Evolutionary conservation across 352 stramenopile genomes (phyloP), one percentile per base, ranked within the genome.

Genomic region (Phytophthora sansomeana): DNA sequence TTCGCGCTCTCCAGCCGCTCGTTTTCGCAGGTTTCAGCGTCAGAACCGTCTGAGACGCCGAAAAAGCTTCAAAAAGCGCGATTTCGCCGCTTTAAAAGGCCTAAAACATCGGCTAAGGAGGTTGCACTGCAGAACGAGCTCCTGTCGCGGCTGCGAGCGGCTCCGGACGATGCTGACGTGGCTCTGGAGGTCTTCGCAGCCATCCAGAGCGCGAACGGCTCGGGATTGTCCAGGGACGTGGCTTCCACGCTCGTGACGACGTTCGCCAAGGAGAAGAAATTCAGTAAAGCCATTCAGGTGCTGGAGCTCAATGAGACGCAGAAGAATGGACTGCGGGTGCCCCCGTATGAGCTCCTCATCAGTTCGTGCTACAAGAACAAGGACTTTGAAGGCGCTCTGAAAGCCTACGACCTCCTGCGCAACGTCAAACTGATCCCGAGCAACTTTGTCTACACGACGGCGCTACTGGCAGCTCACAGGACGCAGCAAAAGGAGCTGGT

Each of bases 371-470:
- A 93, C 74, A 74, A 82, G 41, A 58, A 75, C 11, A 44, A 81
- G 35, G 67, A 86, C 55, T 93, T 72, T 61, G 64, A 80, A 11
- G 60, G 78, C 26, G 81, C 81, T 28, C 55, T 93, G 33, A 75
- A 84, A 35, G 72, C 91, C 36, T 91, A 88, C 33, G 83, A 91
- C 36, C 76, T 91, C 58, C 76, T 89, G 67, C 74, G 77, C 49
- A 78, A 76, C 49, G 80, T 80, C 51, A 80, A 81, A 17, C 82
- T 80, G 55, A 70, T 80, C 30, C 80, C 83, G 13, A 83, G 81
- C 55, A 81, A 75, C 32, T 69, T 91, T 17, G 87, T 82, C 33
- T 92, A 90, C 69, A 91, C 83, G 50, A 82, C 62, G 9, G 54
- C 54, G 24, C n/a, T 70, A 54, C 47, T 65, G 36, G 41, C 54